Evolutionary conservation across 2,329 filamentous ascomycete genomes (phyloP).

Genomic region (Chaetomiaceae sp.): DNA sequence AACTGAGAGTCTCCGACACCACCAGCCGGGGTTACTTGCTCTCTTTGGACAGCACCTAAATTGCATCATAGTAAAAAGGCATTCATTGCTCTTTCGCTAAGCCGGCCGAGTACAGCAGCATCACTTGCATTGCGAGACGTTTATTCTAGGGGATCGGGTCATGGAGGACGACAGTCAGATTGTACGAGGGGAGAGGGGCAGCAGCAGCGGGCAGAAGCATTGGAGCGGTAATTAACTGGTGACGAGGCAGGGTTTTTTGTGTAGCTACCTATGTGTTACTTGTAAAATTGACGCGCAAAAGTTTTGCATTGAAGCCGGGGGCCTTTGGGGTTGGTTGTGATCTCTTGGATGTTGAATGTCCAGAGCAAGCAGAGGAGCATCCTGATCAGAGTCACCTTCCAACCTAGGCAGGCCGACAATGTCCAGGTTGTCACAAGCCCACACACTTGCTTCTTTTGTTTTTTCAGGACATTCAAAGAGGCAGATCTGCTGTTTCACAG

Average conservation of each 20-base stretch:
- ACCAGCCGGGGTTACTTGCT: background rate
- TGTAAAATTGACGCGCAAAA: conserved; percentile 7
- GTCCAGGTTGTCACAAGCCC: no score
- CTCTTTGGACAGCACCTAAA: background rate
- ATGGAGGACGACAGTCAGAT: background rate
- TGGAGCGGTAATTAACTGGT: conserved; percentile 8
- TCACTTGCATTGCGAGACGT: background rate
- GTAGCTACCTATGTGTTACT: conserved; percentile 3
- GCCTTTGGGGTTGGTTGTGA: no score
- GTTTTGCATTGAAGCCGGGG: background rate
- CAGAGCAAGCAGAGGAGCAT: no score
- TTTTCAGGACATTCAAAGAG: no score
- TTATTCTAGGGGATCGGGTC: background rate
- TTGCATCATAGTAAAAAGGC: background rate
- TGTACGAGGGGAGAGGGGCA: background rate
- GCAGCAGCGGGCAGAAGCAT: background rate
- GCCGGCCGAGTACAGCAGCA: background rate
- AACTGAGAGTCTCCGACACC: conserved; percentile 25
- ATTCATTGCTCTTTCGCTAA: background rate
- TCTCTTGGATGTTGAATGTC: no score
- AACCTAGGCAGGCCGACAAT: no score
- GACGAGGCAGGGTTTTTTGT: background rate
- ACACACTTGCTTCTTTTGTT: no score
- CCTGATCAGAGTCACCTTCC: no score
- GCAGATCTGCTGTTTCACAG: no score